Evolutionary conservation across 257 asterid species (phyloP).

Genomic region (Nicotiana obtusifolia): DNA sequence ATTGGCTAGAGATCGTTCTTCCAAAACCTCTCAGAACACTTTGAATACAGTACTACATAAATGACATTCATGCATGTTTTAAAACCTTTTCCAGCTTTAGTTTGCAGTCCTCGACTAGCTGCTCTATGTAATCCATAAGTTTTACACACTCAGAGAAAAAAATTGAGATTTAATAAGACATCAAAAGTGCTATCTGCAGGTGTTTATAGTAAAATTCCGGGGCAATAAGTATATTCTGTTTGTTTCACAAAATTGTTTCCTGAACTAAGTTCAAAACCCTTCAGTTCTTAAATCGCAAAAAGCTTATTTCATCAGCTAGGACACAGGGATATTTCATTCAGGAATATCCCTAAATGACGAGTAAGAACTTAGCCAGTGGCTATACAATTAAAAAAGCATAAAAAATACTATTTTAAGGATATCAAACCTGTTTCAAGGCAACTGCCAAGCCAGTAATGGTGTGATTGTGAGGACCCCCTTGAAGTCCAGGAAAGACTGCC

Average conservation of each 20-base stretch:
- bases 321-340: constrained; percentile 12
- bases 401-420: constrained; percentile 27
- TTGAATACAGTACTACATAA: not conserved
- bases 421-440: constrained; percentile 77
- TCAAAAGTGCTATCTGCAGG: not conserved
- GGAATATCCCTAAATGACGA: not conserved
- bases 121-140: not conserved
- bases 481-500: constrained; percentile 99
- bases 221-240: not conserved
- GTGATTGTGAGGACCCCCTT: constrained; percentile 99
- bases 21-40: not conserved
- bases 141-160: not conserved
- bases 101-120: not conserved
- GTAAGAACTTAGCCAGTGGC: not conserved
- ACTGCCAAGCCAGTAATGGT: constrained; percentile 95
- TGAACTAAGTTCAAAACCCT: not conserved
- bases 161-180: not conserved
- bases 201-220: not conserved
- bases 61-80: not conserved
- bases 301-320: not conserved
- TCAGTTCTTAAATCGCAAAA: not conserved
- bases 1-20: not conserved
- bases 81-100: not conserved
- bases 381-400: constrained; percentile 22
- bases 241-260: not conserved